Evolutionary conservation across 768 basidiomycete genomes (phyloP), one percentile per base, ranked within the genome.

Genomic region (Boletus huronensis): DNA sequence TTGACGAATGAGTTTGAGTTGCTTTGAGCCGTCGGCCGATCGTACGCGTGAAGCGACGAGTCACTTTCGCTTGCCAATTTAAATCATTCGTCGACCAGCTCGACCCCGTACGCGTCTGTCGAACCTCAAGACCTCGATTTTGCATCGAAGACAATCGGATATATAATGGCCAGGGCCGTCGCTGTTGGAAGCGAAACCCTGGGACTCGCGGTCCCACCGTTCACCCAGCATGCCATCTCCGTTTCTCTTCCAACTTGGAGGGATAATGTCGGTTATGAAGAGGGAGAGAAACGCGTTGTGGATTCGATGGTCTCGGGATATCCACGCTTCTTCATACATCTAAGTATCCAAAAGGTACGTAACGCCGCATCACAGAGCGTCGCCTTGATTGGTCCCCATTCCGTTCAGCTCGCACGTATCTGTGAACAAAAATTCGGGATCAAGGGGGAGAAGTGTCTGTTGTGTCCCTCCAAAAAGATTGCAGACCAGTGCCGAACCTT

Each of bases 201-300:
- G 23, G 87, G 87, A 4, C 65, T 70, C 25, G 58, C 86, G 5
- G 77, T 88, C 2, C 87, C 87, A 17, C 80, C 85, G 2, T 77
- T 82, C 66, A 87, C 83, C 4, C 83, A 87, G 11, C 95, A 98
- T 63, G 95, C 94, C 13, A 91, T 96, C 59, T 95, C 93, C 3
- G 93, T 96, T n/a, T 94, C 92, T 8, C 79, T 98, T 1, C 95
- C 95, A 0, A 94, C 83, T 29, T 98, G 95, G 95, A 74, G 75
- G 31, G 95, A 98, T 70, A 91, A 88, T 62, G 83, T 98, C 19
- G 94, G 78, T 13, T 98, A 98, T 62, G 96, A 98, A 70, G 88
- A 93, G 63, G 92, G 92, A 17, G 85, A 89, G 9, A 82, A 87
- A 61, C 78, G 93, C 35, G 84, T 98, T 6, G 65, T 89, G 1